Evolutionary conservation across 495 filamentous ascomycete genomes (phyloP).

Genomic region (Acidiella bohemica): DNA sequence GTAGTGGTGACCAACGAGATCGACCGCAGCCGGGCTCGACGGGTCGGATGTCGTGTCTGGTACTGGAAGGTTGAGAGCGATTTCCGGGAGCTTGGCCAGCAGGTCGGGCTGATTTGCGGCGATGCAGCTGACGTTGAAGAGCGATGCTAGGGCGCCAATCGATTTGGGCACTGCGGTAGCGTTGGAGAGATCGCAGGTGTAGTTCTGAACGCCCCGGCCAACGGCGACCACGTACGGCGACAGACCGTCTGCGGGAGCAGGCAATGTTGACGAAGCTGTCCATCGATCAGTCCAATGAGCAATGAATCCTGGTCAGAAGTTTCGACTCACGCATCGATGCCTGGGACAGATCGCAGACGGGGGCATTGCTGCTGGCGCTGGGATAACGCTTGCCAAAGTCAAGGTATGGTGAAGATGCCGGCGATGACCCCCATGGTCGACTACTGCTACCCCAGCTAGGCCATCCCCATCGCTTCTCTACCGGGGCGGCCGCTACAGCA

Average conservation of each 20-base stretch:
- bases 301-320: neutral
- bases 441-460: neutral
- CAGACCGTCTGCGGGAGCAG: conserved; percentile 43
- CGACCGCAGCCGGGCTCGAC: conserved; percentile 39
- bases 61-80: conserved; percentile 43
- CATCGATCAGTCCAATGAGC: conserved; percentile 13
- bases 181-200: conserved; percentile 57
- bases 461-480: conserved; percentile 10
- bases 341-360: conserved; percentile 9
- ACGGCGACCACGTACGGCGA: conserved; percentile 62
- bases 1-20: conserved; percentile 69
- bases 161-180: conserved; percentile 42
- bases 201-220: conserved; percentile 85
- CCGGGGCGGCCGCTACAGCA: conserved; percentile 4
- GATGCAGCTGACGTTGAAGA: conserved; percentile 79
- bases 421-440: conserved; percentile 6
- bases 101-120: conserved; percentile 52
- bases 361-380: neutral
- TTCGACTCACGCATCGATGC: conserved; percentile 10
- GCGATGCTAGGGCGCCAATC: conserved; percentile 65
- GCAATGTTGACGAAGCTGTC: conserved; percentile 34
- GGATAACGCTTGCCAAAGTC: conserved; percentile 11
- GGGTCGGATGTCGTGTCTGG: conserved; percentile 24
- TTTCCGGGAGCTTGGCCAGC: conserved; percentile 38
- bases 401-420: conserved; percentile 5